A percentile compares a stretch with the other conserved stretches of the same genome.
Evolutionary conservation across 2,329 filamentous ascomycete species (phyloP).

Genomic region (Penicillium sp.): DNA sequence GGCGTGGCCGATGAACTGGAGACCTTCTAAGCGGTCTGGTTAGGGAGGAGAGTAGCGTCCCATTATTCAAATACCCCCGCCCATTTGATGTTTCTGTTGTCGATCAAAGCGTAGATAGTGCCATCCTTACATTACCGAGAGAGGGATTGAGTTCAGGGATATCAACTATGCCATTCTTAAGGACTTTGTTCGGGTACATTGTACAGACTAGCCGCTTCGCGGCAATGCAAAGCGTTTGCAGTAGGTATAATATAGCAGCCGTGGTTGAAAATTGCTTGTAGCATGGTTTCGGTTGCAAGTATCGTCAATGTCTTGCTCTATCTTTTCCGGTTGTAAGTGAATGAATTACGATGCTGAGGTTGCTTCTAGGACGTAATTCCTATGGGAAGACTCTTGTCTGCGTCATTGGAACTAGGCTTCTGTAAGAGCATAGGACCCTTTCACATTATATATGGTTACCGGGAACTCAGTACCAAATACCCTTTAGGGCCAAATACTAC

Average conservation of each 20-base stretch:
- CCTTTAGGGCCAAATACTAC: too few relatives aligned
- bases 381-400: too few relatives aligned
- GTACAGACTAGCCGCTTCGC: background rate
- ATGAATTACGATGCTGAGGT: too few relatives aligned
- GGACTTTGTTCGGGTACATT: background rate
- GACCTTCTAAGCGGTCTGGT: slow-evolving; percentile 34
- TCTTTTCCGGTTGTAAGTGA: too few relatives aligned
- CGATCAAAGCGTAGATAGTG: slow-evolving; percentile 12
- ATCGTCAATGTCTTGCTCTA: too few relatives aligned
- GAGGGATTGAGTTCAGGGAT: background rate
- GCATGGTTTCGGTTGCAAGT: too few relatives aligned
- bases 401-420: too few relatives aligned
- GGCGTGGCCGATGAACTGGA: slow-evolving; percentile 50
- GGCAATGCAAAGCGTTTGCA: background rate
- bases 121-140: slow-evolving; percentile 1
- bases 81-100: slow-evolving; percentile 6
- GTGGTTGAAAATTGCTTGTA: too few relatives aligned
- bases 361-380: too few relatives aligned
- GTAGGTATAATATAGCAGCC: background rate
- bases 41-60: slow-evolving; percentile 13
- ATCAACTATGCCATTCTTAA: background rate
- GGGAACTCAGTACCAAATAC: too few relatives aligned
- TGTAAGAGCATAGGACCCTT: too few relatives aligned
- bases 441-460: too few relatives aligned
- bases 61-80: slow-evolving; percentile 26